Percentiles rank a stretch among this genome's conserved stretches.
phyloP scores from a whole-genome alignment of 192 early-diverging fungal species.

The Linnemannia zychae region DNA sequence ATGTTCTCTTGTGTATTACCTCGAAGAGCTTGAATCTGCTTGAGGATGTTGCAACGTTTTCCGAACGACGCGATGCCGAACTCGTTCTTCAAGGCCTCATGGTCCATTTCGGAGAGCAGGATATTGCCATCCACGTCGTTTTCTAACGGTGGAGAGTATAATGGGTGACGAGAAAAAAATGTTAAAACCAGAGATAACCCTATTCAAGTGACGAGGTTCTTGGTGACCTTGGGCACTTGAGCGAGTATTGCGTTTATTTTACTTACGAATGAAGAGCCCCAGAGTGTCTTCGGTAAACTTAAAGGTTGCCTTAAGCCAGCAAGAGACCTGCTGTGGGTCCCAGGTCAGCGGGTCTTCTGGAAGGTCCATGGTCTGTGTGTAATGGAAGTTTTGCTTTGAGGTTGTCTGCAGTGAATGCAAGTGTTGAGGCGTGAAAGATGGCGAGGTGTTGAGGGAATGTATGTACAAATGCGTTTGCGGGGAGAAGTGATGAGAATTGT shows the following conservation, averaged over 20 bases:
- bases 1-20: neutral
- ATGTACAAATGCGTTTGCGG: neutral
- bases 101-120: conserved; percentile 46
- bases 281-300: conserved; percentile 17
- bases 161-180: neutral
- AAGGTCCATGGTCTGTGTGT: conserved; percentile 1
- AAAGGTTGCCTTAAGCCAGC: conserved; percentile 14
- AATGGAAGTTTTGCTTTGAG: no score
- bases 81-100: conserved; percentile 53
- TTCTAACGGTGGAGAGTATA: conserved; percentile 14
- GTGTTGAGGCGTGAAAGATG: neutral
- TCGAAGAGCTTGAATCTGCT: conserved; percentile 30
- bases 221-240: no score
- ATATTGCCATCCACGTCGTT: conserved; percentile 61
- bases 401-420: neutral
- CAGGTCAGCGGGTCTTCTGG: conserved; percentile 9
- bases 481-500: neutral
- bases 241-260: neutral
- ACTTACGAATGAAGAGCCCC: conserved; percentile 7
- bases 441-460: neutral
- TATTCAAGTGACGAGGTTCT: no score
- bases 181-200: neutral
- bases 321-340: neutral
- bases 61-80: conserved; percentile 57
- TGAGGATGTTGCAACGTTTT: conserved; percentile 35